Evolutionary conservation across 352 stramenopile genomes (phyloP).

Genomic region (Globisporangium uncinulatum): DNA sequence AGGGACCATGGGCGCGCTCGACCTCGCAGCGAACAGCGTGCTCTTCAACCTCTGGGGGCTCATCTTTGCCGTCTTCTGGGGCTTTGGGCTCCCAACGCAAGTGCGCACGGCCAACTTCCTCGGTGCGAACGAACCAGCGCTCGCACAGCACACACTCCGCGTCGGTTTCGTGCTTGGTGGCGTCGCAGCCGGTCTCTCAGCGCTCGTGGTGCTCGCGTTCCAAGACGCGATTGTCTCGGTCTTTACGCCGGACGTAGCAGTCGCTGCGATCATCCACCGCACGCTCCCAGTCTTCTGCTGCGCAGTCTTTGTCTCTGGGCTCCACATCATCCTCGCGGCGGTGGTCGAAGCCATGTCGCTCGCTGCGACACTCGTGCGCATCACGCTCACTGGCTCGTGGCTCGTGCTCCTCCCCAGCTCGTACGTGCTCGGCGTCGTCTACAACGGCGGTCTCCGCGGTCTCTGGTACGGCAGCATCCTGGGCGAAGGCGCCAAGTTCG

Average conservation of each 20-base stretch:
- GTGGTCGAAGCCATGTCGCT: conserved; percentile 80
- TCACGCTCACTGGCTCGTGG: conserved; percentile 67
- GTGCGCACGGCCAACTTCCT: conserved; percentile 74
- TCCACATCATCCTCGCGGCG: conserved; percentile 72
- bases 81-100: conserved; percentile 74
- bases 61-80: conserved; percentile 82
- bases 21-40: conserved; percentile 75
- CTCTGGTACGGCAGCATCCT: conserved; percentile 75
- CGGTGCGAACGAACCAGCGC: conserved; percentile 50
- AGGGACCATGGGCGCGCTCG: conserved; percentile 46
- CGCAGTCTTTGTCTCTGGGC: conserved; percentile 64
- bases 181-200: conserved; percentile 44
- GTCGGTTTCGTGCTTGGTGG: conserved; percentile 66
- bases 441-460: conserved; percentile 39
- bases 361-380: conserved; percentile 58
- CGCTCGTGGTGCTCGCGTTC: conserved; percentile 42
- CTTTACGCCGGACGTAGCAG: conserved; percentile 60
- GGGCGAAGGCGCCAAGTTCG: conserved; percentile 72
- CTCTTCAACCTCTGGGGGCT: conserved; percentile 81
- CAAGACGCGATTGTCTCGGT: conserved; percentile 40
- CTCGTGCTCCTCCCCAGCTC: conserved; percentile 59
- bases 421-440: conserved; percentile 52
- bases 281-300: conserved; percentile 67
- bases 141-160: conserved; percentile 46
- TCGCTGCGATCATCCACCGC: conserved; percentile 41